A percentile compares a stretch with the other conserved stretches of the same genome.
Conservation (phyloP, 805 yeast genomes). For the Blastobotrys attinorum region DNA sequence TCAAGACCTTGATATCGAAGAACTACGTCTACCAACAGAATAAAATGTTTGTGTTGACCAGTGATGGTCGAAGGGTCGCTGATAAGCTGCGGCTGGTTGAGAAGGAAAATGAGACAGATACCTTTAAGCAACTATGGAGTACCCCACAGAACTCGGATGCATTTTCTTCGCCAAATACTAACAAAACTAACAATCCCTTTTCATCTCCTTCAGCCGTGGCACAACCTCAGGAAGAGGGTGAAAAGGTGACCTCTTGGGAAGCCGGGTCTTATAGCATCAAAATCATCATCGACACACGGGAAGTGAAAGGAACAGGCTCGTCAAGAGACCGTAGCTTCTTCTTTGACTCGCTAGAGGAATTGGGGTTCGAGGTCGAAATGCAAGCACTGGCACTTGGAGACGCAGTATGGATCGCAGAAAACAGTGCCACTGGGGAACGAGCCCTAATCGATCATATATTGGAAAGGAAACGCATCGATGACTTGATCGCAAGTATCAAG, state of each 20-base stretch:
- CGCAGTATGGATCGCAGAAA: slow-evolving; percentile 77
- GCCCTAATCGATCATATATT: slow-evolving; percentile 75
- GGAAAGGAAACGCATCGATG: slow-evolving; percentile 86
- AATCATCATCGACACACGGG: slow-evolving; percentile 73
- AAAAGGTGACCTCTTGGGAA: slow-evolving; percentile 42
- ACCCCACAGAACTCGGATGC: slow-evolving; percentile 1
- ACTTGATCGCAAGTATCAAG: slow-evolving; percentile 67
- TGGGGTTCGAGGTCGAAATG: slow-evolving; percentile 45
- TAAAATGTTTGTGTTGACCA: slow-evolving; percentile 53
- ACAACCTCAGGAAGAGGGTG: background rate
- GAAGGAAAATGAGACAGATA: slow-evolving; percentile 38
- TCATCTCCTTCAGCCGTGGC: background rate
- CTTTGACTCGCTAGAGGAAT: slow-evolving; percentile 39
- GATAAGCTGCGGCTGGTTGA: slow-evolving; percentile 44
- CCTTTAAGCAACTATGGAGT: background rate
- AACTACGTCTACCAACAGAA: slow-evolving; percentile 48
- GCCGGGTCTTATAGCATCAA: slow-evolving; percentile 50
- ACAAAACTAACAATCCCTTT: background rate
- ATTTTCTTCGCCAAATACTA: background rate
- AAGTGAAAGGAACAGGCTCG: slow-evolving; percentile 39
- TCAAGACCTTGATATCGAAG: slow-evolving; percentile 53
- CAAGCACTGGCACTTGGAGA: slow-evolving; percentile 75
- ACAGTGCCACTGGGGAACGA: slow-evolving; percentile 47
- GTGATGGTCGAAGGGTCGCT: slow-evolving; percentile 60
- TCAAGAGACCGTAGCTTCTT: slow-evolving; percentile 55